phyloP scores from a whole-genome alignment of 2,329 filamentous ascomycete genomes.

The Teratosphaeria zuluensis region DNA sequence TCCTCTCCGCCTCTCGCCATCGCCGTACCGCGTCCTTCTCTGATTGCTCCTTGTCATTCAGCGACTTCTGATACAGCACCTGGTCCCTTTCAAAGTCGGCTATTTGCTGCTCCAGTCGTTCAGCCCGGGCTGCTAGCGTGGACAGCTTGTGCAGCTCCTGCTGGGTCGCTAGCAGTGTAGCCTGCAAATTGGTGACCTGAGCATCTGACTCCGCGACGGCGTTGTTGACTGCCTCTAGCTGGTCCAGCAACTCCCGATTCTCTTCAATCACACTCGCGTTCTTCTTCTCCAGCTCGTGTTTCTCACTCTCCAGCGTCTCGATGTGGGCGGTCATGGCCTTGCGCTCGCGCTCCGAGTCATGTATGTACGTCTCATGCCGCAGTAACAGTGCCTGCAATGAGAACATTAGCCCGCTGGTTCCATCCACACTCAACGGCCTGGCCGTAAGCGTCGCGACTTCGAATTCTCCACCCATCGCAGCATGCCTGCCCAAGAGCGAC shows the following conservation, averaged over 20 bases:
- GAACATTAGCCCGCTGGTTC: conserved; percentile 56
- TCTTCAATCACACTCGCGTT: conserved; percentile 75
- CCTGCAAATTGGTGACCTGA: conserved; percentile 66
- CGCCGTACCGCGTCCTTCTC: conserved; percentile 68
- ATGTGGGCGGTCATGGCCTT: conserved; percentile 62
- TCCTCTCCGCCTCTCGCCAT: conserved; percentile 77
- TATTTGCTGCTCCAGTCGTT: conserved; percentile 72
- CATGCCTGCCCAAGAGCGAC: background rate
- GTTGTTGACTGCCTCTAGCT: conserved; percentile 74
- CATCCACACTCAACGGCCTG: conserved; percentile 3
- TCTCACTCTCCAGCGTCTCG: conserved; percentile 63
- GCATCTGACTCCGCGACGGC: conserved; percentile 71
- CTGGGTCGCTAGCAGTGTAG: conserved; percentile 67
- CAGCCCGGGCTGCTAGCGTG: conserved; percentile 61
- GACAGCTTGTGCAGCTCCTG: conserved; percentile 67
- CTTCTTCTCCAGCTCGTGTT: conserved; percentile 57
- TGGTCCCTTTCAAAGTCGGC: conserved; percentile 74
- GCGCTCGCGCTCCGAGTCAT: conserved; percentile 80
- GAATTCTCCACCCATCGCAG: conserved; percentile 1
- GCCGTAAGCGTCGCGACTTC: conserved; percentile 6
- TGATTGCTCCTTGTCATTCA: conserved; percentile 61
- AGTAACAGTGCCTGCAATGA: conserved; percentile 74
- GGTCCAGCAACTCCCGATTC: conserved; percentile 70
- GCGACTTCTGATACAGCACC: conserved; percentile 55
- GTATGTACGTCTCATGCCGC: conserved; percentile 90